Percentiles rank a stretch among this genome's conserved stretches.
Evolutionary conservation across 1,284 basidiomycete species (phyloP).

Genomic region (Kwoniella shivajii): DNA sequence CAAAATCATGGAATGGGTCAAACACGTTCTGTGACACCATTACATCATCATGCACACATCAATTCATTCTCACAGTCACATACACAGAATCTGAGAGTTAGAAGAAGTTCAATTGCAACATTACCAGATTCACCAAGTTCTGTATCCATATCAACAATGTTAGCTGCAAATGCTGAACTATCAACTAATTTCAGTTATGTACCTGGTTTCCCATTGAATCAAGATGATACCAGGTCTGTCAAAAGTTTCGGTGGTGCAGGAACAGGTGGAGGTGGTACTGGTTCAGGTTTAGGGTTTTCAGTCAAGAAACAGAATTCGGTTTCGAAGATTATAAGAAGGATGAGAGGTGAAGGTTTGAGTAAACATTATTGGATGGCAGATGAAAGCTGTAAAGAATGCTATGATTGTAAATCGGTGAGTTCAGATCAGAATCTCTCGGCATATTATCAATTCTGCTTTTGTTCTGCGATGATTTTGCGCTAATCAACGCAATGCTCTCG

Average conservation of each 20-base stretch:
- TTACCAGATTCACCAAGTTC: constrained; percentile 51
- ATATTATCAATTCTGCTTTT: not conserved
- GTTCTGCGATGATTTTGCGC: no score
- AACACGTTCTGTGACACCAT: constrained; percentile 15
- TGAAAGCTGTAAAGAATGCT: constrained; percentile 92
- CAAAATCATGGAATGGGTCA: constrained; percentile 13
- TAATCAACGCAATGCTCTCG: not conserved
- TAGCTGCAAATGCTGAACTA: constrained; percentile 45
- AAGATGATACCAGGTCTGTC: constrained; percentile 51
- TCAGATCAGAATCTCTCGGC: no score
- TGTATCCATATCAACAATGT: constrained; percentile 47
- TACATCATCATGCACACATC: constrained; percentile 26
- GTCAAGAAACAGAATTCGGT: constrained; percentile 75
- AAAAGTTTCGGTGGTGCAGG: constrained; percentile 27
- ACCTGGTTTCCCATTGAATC: constrained; percentile 49
- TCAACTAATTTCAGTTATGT: constrained; percentile 46
- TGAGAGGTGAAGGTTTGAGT: constrained; percentile 70
- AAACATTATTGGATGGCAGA: constrained; percentile 97
- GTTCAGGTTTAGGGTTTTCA: no score
- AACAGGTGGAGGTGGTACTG: no score
- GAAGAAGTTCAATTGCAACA: constrained; percentile 47
- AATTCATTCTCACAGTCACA: constrained; percentile 18
- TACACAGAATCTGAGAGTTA: constrained; percentile 21
- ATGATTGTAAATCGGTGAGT: constrained; percentile 69
- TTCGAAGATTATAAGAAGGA: constrained; percentile 81